Evolutionary conservation across 148 eudicot species (phyloP).

Genomic region (Chenopodium suecicum): DNA sequence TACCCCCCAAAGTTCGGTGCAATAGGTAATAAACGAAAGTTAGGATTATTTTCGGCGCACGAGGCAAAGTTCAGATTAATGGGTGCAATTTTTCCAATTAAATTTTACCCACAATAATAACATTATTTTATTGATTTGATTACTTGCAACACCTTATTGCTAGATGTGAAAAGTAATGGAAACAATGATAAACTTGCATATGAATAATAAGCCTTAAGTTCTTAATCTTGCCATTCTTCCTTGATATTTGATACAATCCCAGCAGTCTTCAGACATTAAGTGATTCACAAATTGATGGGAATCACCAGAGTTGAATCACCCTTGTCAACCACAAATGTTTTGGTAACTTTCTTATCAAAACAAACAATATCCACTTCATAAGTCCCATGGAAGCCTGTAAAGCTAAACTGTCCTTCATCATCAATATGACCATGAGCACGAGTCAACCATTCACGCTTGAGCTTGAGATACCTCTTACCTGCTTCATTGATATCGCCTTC

Average conservation of each 20-base stretch:
- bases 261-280: neutral
- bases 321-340: slow-evolving; percentile 76
- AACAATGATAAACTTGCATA: neutral
- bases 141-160: neutral
- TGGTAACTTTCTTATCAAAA: slow-evolving; percentile 33
- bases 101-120: neutral
- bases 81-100: too few species aligned
- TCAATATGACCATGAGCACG: slow-evolving; percentile 57
- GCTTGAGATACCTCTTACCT: slow-evolving; percentile 58
- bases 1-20: too few species aligned
- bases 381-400: slow-evolving; percentile 80
- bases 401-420: slow-evolving; percentile 63
- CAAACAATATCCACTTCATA: slow-evolving; percentile 63
- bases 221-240: neutral
- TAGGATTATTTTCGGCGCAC: too few species aligned
- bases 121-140: neutral
- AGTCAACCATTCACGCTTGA: slow-evolving; percentile 74
- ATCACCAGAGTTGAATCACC: slow-evolving; percentile 57
- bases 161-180: neutral
- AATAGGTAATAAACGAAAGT: too few species aligned
- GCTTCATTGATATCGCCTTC: slow-evolving; percentile 92
- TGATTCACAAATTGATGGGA: slow-evolving; percentile 29
- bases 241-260: neutral
- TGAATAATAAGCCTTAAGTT: neutral
- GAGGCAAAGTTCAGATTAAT: too few species aligned